phyloP scores from a whole-genome alignment of 2,329 filamentous ascomycete species.

The Xylaria multiplex region DNA sequence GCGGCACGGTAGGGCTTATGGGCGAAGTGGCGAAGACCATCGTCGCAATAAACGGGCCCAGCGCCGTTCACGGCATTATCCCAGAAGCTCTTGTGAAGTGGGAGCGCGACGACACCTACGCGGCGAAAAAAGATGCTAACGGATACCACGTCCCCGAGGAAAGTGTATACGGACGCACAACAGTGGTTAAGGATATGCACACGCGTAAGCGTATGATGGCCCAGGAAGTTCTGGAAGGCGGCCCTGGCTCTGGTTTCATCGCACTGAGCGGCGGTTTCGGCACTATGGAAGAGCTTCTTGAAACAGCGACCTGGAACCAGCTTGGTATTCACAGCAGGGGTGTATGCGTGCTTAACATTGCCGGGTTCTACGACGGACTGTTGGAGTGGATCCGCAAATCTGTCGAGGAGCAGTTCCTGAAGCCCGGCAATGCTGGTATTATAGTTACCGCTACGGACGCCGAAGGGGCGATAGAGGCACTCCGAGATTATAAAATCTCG shows the following conservation, averaged over 20 bases:
- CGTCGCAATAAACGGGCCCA: constrained; percentile 81
- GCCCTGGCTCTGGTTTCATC: constrained; percentile 86
- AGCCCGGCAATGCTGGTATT: constrained; percentile 75
- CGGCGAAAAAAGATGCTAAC: constrained; percentile 54
- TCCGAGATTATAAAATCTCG: constrained; percentile 80
- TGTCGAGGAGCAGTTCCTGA: constrained; percentile 81
- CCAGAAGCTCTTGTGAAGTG: constrained; percentile 83
- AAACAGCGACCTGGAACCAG: constrained; percentile 94
- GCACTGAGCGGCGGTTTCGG: constrained; percentile 88
- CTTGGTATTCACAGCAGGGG: constrained; percentile 86
- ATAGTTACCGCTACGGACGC: constrained; percentile 78
- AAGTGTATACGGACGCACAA: constrained; percentile 80
- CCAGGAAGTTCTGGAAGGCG: constrained; percentile 81
- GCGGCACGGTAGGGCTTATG: constrained; percentile 95
- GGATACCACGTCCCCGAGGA: constrained; percentile 71
- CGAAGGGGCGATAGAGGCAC: constrained; percentile 74
- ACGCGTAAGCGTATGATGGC: constrained; percentile 96
- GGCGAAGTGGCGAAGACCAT: constrained; percentile 90
- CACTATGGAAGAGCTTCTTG: constrained; percentile 94
- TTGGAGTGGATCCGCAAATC: constrained; percentile 82
- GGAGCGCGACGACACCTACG: constrained; percentile 73
- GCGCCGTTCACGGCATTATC: constrained; percentile 91
- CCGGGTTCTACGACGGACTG: constrained; percentile 92
- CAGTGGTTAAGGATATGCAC: constrained; percentile 95
- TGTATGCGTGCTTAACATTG: constrained; percentile 85